These are phyloP conservation scores for Phytophthora sp. DNA, from an alignment of 352 stramenopile genomes.

Conservation along the genomic window DNA sequence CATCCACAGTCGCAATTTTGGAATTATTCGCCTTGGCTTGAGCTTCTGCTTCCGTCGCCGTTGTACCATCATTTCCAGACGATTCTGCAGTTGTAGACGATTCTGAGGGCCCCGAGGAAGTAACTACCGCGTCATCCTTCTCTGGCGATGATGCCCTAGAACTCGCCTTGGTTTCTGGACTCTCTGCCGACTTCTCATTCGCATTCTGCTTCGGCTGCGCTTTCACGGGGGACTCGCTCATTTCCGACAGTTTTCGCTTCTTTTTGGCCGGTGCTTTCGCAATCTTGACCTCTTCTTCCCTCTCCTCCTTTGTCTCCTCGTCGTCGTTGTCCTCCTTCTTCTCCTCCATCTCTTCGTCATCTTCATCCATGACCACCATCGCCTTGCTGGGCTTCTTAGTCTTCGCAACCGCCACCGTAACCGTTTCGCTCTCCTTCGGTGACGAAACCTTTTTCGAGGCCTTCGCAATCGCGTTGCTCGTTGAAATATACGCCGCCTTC, in stretches of 20 bases:
- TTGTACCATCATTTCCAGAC: neutral
- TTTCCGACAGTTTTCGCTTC: conserved; percentile 53
- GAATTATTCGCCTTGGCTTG: conserved; percentile 4
- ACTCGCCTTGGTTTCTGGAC: neutral
- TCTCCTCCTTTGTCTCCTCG: conserved; percentile 15
- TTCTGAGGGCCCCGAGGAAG: too few species aligned
- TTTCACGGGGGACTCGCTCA: conserved; percentile 24
- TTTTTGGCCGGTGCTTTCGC: conserved; percentile 26
- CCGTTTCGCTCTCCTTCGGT: conserved; percentile 28
- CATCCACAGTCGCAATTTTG: conserved; percentile 4
- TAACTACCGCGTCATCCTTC: too few species aligned
- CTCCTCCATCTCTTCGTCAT: conserved; percentile 46
- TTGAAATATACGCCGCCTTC: conserved; percentile 48
- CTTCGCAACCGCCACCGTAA: conserved; percentile 20
- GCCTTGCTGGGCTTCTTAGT: conserved; percentile 40
- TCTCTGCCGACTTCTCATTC: conserved; percentile 7
- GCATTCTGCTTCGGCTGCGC: conserved; percentile 9
- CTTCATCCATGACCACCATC: conserved; percentile 32
- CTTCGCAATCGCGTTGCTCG: conserved; percentile 36
- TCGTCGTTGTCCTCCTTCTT: neutral
- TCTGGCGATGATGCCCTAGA: neutral
- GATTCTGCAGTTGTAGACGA: neutral
- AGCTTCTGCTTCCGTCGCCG: conserved; percentile 2
- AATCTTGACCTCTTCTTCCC: conserved; percentile 7
- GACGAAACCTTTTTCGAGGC: conserved; percentile 27